Percentiles rank a stretch among this genome's conserved stretches.
Evolutionary conservation across 805 yeast species (phyloP).

Genomic region (Yamadazyma takamatsuzukensis): DNA sequence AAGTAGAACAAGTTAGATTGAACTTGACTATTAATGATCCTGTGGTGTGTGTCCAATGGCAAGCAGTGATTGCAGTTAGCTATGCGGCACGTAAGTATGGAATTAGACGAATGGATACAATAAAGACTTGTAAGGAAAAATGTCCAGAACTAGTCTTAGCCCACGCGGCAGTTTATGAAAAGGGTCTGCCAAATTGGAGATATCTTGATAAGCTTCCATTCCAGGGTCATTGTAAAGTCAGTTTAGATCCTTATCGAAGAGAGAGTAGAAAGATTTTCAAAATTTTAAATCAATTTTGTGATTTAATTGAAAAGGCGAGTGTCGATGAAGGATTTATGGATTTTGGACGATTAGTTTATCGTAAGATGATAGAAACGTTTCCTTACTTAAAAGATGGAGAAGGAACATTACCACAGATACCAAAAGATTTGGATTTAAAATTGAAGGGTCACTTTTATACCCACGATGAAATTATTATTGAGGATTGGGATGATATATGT

Average conservation of each 20-base stretch:
- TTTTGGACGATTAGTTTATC: constrained; percentile 62
- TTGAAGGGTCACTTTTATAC: constrained; percentile 28
- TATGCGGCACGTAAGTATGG: constrained; percentile 88
- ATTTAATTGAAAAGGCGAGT: constrained; percentile 84
- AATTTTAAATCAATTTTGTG: constrained; percentile 59
- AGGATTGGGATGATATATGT: constrained; percentile 77
- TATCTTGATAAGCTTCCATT: constrained; percentile 59
- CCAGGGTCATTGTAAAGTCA: constrained; percentile 71
- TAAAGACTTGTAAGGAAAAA: constrained; percentile 63
- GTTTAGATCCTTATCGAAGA: constrained; percentile 85
- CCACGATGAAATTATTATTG: constrained; percentile 2
- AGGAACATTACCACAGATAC: constrained; percentile 42
- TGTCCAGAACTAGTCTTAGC: constrained; percentile 77
- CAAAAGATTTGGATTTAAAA: constrained; percentile 26
- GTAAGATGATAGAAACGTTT: constrained; percentile 36
- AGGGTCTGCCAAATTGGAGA: constrained; percentile 82
- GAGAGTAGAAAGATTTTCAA: constrained; percentile 78
- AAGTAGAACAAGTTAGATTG: constrained; percentile 78
- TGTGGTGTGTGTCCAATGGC: constrained; percentile 94
- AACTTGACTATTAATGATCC: constrained; percentile 68
- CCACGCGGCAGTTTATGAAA: constrained; percentile 91
- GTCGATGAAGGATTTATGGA: constrained; percentile 92
- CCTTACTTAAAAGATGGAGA: constrained; percentile 40
- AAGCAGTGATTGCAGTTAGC: constrained; percentile 80
- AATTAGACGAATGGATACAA: constrained; percentile 69